Evolutionary conservation across 805 yeast species (phyloP).

Genomic region (Sungouiozyma ichnusensis): DNA sequence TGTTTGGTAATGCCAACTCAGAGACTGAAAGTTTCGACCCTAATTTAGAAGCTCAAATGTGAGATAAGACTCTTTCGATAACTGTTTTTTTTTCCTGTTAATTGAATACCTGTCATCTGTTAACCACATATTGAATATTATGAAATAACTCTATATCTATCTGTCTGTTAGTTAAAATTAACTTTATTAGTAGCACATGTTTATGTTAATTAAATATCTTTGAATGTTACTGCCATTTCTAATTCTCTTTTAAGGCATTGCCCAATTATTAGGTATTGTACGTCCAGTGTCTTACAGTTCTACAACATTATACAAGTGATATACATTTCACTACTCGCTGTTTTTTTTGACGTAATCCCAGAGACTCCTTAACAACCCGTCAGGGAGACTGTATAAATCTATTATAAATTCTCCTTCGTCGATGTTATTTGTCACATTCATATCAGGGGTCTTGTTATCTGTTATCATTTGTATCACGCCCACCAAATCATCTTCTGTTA

Average conservation of each 20-base stretch:
- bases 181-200: not conserved
- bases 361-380: conserved; percentile 77
- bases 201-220: not conserved
- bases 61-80: not conserved
- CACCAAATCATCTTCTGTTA: conserved; percentile 83
- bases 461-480: conserved; percentile 97
- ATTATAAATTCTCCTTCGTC: conserved; percentile 96
- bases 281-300: too few relatives aligned
- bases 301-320: not conserved
- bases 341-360: conserved; percentile 91
- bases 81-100: not conserved
- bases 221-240: not conserved
- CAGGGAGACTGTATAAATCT: conserved; percentile 92
- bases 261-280: too few relatives aligned
- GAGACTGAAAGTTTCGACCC: conserved; percentile 19
- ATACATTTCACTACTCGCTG: conserved; percentile 19
- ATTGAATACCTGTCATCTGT: too few relatives aligned
- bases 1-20: conserved; percentile 10
- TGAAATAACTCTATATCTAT: not conserved
- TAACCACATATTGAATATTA: too few relatives aligned
- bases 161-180: not conserved
- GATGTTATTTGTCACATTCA: conserved; percentile 91
- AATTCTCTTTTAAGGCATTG: not conserved
- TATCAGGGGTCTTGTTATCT: conserved; percentile 88
- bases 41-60: conserved; percentile 14